These are phyloP conservation scores for Schizophyllum amplum DNA, from an alignment of 1,284 basidiomycete genomes.

Conservation along the genomic window DNA sequence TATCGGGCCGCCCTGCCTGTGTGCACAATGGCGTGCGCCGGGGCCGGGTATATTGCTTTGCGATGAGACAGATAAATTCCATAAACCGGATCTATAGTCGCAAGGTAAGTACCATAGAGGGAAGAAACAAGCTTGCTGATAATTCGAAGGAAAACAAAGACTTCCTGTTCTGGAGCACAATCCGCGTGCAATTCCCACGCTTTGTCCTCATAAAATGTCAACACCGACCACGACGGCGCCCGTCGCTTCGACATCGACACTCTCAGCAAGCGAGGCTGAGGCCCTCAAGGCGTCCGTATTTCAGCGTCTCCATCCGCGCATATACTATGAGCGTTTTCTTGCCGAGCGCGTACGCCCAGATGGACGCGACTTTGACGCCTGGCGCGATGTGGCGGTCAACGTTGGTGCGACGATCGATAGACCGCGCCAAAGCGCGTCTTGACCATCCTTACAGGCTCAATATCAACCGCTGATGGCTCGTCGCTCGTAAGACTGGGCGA, in stretches of 20 bases:
- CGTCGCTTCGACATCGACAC: not conserved
- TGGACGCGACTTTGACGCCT: conserved; percentile 54
- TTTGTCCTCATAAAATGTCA: not conserved
- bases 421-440: not conserved
- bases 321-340: conserved; percentile 76
- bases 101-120: too few relatives aligned
- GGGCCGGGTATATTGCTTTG: too few relatives aligned
- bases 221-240: not conserved
- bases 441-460: conserved; percentile 51
- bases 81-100: too few relatives aligned
- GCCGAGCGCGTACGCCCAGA: conserved; percentile 68
- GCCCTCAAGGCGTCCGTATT: conserved; percentile 62
- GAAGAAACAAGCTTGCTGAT: too few relatives aligned
- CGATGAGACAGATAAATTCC: too few relatives aligned
- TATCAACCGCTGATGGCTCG: conserved; percentile 87
- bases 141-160: not conserved
- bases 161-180: not conserved
- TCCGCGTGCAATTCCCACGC: not conserved
- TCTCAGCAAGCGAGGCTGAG: conserved; percentile 17
- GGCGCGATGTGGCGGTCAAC: conserved; percentile 66
- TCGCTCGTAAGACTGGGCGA: conserved; percentile 84
- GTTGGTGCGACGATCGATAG: conserved; percentile 44
- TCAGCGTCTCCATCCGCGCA: conserved; percentile 73
- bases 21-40: too few relatives aligned
- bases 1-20: too few relatives aligned